Evolutionary conservation across 352 stramenopile species (phyloP), one percentile per base, ranked within the genome.

Genomic region (Globisporangium solare): DNA sequence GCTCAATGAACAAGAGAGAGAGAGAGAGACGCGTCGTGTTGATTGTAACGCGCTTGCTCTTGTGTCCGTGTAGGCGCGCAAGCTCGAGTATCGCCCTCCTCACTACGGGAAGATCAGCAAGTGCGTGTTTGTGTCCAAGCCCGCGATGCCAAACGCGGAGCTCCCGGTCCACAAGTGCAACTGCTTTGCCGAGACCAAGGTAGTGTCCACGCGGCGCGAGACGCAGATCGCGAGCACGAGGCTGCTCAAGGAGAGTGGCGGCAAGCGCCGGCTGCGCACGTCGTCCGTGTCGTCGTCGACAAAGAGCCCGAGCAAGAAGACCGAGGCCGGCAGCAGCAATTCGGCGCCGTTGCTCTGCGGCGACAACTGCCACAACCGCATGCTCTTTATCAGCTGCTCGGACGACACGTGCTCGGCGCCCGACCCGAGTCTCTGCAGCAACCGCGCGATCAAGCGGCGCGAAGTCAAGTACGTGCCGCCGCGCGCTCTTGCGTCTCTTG

Each of bases 341-440:
- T 17, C 27, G 27, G 40, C 46, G 24, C n/a, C 39, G 13, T 21
- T 62, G 31, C 37, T 56, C 21, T 93, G 83, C 49, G 79, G 75
- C 20, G 83, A 93, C 51, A 68, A 67, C 15, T 93, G 83, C 60
- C 78, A 91, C 68, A 93, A 93, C 66, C 82, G 83, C 56, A 89
- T 93, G 75, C 63, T 89, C 13, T 86, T 90, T 47, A 91, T 93
- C 51, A 89, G 82, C 49, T 93, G 83, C 69, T 88, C 77, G 8
- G 61, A 80, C 32, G 70, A 89, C n/a, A 89, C 73, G 40, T 93
- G 83, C 61, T 93, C 83, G 8, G 83, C 79, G 7, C 78, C 83
- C 0, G 76, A 86, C 56, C 64, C 79, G n/a, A 61, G 51, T 11
- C 60, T 87, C 47, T 94, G 81, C 58, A 79, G 74, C 57, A 94